phyloP scores from a whole-genome alignment of 176 grass and related monocot species.

The Oryza punctata region DNA sequence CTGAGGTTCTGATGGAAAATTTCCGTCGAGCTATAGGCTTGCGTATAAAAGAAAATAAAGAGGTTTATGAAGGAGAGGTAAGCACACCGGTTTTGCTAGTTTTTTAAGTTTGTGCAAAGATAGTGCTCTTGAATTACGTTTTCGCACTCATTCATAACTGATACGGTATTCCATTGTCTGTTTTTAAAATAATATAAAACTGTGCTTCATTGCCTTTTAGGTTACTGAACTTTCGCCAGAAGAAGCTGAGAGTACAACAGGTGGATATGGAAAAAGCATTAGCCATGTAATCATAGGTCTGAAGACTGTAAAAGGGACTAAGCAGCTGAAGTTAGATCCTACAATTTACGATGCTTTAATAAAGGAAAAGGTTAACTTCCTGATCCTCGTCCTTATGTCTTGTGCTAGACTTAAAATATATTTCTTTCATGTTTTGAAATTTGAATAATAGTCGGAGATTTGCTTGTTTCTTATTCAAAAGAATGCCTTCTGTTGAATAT shows the following conservation, averaged over 20 bases:
- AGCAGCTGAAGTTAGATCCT: constrained; percentile 90
- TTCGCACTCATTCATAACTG: background rate
- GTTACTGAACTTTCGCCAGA: constrained; percentile 95
- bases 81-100: constrained; percentile 1
- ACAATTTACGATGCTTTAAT: constrained; percentile 97
- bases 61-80: constrained; percentile 97
- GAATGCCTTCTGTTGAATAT: background rate
- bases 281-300: constrained; percentile 88
- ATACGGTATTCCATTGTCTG: background rate
- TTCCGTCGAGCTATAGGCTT: constrained; percentile 87
- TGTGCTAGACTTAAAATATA: constrained; percentile 3
- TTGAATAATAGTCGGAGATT: background rate
- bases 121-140: background rate
- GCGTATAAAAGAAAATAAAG: constrained; percentile 98
- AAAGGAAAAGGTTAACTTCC: constrained; percentile 90
- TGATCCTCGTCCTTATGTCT: background rate
- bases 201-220: constrained; percentile 48
- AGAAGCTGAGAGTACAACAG: constrained; percentile 74
- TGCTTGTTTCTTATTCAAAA: constrained; percentile 13
- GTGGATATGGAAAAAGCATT: constrained; percentile 88
- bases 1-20: constrained; percentile 94
- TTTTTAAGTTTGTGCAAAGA: background rate
- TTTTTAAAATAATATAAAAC: constrained; percentile 7
- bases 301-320: constrained; percentile 97
- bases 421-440: constrained; percentile 11